These are phyloP conservation scores for Phytopythium sindhum DNA, from an alignment of 352 stramenopile genomes.

Conservation along the genomic window DNA sequence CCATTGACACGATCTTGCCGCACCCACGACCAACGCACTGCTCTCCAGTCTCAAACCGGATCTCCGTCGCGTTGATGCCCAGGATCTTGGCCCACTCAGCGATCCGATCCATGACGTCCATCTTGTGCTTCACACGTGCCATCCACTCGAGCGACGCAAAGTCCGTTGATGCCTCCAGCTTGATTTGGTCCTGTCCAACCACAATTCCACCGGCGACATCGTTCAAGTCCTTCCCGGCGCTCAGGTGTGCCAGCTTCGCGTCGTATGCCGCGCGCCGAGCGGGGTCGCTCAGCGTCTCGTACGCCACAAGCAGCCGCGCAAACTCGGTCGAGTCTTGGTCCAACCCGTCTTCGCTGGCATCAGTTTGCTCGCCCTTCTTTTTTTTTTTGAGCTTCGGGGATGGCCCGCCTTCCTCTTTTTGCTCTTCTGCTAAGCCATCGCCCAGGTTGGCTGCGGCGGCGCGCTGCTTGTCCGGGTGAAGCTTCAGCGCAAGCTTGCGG, in stretches of 20 bases:
- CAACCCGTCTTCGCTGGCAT: conserved; percentile 8
- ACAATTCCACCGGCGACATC: conserved; percentile 16
- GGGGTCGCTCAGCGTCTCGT: conserved; percentile 71
- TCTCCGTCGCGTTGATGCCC: conserved; percentile 49
- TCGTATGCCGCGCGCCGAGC: conserved; percentile 55
- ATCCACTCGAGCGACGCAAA: conserved; percentile 84
- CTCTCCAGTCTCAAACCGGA: conserved; percentile 74
- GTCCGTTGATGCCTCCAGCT: conserved; percentile 62
- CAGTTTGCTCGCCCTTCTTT: neutral
- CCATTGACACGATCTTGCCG: conserved; percentile 83
- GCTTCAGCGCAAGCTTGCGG: conserved; percentile 49
- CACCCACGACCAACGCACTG: conserved; percentile 49
- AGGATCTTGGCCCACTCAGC: conserved; percentile 69
- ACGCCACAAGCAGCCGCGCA: conserved; percentile 58
- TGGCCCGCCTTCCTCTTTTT: neutral
- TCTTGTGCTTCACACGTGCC: conserved; percentile 81
- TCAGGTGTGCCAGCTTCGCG: conserved; percentile 30
- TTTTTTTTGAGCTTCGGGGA: neutral
- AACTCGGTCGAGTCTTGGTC: conserved; percentile 48
- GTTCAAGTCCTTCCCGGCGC: neutral
- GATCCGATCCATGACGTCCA: conserved; percentile 82
- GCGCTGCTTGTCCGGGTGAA: conserved; percentile 71
- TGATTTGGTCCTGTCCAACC: conserved; percentile 56
- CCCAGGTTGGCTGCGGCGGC: conserved; percentile 5
- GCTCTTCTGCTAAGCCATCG: conserved; percentile 2